A percentile compares a stretch with the other conserved stretches of the same genome.
Conservation (phyloP, 257 asterid genomes). For the Fraxinus cuspidata region DNA sequence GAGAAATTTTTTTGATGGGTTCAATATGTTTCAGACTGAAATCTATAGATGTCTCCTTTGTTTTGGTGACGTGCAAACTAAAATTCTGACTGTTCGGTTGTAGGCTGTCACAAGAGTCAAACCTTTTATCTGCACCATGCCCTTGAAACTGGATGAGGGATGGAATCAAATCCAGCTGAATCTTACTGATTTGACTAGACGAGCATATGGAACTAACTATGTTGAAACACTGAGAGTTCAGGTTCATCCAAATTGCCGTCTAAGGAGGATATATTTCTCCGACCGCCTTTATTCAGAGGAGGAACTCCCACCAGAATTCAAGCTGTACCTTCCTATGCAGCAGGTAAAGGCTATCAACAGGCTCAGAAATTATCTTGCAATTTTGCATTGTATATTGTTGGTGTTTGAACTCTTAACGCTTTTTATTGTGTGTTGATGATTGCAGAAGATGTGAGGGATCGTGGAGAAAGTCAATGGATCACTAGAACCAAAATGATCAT, state of each 20-base stretch:
- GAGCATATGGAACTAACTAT: constrained; percentile 96
- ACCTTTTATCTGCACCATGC: constrained; percentile 95
- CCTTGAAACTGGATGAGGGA: constrained; percentile 88
- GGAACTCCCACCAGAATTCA: constrained; percentile 97
- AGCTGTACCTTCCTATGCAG: constrained; percentile 95
- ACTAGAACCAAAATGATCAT: constrained; percentile 4
- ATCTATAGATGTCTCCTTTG: not conserved
- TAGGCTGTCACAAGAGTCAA: constrained; percentile 90
- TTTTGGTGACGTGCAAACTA: not conserved
- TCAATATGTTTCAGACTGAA: not conserved
- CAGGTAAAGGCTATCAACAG: constrained; percentile 49
- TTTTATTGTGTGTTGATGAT: constrained; percentile 11
- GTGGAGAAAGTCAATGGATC: constrained; percentile 10
- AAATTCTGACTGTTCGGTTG: constrained; percentile 23
- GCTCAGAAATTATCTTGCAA: not conserved
- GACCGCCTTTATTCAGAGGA: constrained; percentile 96
- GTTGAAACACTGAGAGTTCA: constrained; percentile 90
- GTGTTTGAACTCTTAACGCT: constrained; percentile 13
- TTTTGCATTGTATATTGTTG: not conserved
- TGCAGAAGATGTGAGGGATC: constrained; percentile 46
- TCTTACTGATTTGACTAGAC: constrained; percentile 80
- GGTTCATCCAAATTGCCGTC: constrained; percentile 90
- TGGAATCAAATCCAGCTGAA: constrained; percentile 96
- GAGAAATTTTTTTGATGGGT: not conserved
- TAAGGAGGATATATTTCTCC: constrained; percentile 88